These are phyloP conservation scores for Cladosporium phlei DNA, from an alignment of 2,329 filamentous ascomycete species.

Conservation along the genomic window DNA sequence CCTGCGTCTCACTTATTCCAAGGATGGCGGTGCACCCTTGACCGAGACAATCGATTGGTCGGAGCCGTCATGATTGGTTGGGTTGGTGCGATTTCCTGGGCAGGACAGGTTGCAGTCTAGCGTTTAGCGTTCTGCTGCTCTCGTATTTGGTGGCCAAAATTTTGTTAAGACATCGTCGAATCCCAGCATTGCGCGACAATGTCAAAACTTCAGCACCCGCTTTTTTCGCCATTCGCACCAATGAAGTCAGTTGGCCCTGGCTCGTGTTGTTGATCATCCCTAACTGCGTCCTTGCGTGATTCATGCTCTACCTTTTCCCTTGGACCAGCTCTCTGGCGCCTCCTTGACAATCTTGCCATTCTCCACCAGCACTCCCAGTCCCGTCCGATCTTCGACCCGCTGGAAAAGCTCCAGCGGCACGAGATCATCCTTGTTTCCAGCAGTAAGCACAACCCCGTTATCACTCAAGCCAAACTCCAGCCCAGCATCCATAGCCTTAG, in stretches of 20 bases:
- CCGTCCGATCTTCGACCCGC: constrained; percentile 60
- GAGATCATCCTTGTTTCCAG: constrained; percentile 53
- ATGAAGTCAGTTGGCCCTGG: too few relatives aligned
- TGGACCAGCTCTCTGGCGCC: constrained; percentile 55
- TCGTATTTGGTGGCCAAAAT: too few relatives aligned
- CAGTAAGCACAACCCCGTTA: constrained; percentile 44
- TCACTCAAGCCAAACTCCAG: constrained; percentile 55
- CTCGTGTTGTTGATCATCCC: too few relatives aligned
- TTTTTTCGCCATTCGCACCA: too few relatives aligned
- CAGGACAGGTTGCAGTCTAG: neutral
- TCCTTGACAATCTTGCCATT: constrained; percentile 64
- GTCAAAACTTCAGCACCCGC: too few relatives aligned
- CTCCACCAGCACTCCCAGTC: constrained; percentile 63
- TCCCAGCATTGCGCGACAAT: too few relatives aligned
- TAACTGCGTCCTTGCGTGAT: too few relatives aligned
- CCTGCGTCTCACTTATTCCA: constrained; percentile 75
- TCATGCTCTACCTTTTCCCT: constrained; percentile 35
- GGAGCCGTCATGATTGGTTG: constrained; percentile 53
- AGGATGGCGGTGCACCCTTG: constrained; percentile 64
- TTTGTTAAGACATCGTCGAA: too few relatives aligned
- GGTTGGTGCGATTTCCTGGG: neutral
- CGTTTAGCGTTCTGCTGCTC: constrained; percentile 3
- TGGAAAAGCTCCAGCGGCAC: constrained; percentile 65
- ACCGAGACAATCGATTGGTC: constrained; percentile 97
- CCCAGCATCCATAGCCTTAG: constrained; percentile 71